Evolutionary conservation across 2,329 filamentous ascomycete species (phyloP).

Genomic region (Periconia sp.): DNA sequence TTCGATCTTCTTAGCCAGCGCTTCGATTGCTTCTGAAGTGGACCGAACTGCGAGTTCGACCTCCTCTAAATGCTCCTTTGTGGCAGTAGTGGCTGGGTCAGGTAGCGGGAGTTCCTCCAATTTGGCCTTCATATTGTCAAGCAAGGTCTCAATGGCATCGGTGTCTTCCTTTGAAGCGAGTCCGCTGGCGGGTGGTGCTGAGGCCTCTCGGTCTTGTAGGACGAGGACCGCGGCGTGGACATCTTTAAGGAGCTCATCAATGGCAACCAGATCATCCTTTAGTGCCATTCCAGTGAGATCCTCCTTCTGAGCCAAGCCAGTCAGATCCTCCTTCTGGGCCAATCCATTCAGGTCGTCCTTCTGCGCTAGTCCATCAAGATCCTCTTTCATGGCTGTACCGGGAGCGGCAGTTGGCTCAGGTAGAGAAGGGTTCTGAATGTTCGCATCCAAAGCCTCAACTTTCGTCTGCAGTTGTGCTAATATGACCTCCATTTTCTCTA

Average conservation of each 20-base stretch:
- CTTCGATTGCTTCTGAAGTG: constrained; percentile 71
- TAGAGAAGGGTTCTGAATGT: constrained; percentile 50
- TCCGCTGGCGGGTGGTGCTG: constrained; percentile 47
- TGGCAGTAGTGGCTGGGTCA: constrained; percentile 69
- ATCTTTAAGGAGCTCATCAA: constrained; percentile 53
- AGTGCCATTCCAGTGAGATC: not conserved
- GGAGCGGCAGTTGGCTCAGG: constrained; percentile 32
- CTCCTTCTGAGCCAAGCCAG: not conserved
- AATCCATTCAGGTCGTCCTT: constrained; percentile 46
- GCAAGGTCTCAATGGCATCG: constrained; percentile 84
- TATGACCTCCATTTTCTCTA: constrained; percentile 82
- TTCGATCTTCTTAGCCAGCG: constrained; percentile 68
- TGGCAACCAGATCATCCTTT: constrained; percentile 53
- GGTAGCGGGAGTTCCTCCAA: constrained; percentile 74
- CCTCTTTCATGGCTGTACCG: constrained; percentile 46
- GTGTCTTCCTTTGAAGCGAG: constrained; percentile 78
- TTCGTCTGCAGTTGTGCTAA: constrained; percentile 82
- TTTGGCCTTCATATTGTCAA: constrained; percentile 85
- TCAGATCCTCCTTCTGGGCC: constrained; percentile 28
- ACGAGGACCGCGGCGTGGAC: constrained; percentile 60
- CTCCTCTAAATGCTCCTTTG: constrained; percentile 60
- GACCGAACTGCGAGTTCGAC: constrained; percentile 72
- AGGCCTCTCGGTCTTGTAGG: constrained; percentile 30
- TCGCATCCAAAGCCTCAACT: constrained; percentile 72
- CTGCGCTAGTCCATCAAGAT: not conserved